Evolutionary conservation across 2,329 filamentous ascomycete species (phyloP).

Genomic region (Cytospora piceae): DNA sequence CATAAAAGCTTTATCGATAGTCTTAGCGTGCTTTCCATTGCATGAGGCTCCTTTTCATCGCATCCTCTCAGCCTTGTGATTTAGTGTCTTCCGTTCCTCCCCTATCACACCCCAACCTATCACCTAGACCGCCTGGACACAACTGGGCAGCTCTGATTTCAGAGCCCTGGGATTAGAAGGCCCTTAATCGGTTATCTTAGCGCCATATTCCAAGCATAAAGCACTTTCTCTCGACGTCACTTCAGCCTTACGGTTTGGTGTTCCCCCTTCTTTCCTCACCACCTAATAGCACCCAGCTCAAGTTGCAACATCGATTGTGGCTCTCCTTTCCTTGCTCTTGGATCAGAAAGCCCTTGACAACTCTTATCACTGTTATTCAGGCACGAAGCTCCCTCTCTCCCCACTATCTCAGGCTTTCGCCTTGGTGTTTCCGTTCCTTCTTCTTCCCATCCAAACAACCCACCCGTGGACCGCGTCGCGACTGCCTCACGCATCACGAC

Average conservation of each 20-base stretch:
- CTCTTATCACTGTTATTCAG: neutral
- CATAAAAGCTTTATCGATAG: neutral
- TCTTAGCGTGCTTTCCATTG: neutral
- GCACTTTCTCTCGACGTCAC: no score
- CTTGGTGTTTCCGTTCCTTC: neutral
- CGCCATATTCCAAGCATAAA: neutral
- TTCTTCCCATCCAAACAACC: neutral
- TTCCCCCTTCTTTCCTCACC: neutral
- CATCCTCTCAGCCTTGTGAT: neutral
- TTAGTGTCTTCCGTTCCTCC: neutral
- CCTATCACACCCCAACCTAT: no score
- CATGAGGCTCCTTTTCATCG: neutral
- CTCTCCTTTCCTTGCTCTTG: neutral
- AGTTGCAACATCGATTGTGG: no score
- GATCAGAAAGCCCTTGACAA: neutral
- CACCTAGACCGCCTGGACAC: no score
- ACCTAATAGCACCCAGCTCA: no score
- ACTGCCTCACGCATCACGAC: neutral
- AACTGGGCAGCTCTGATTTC: no score
- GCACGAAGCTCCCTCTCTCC: no score
- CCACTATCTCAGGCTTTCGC: neutral
- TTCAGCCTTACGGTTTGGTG: neutral
- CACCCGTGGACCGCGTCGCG: neutral
- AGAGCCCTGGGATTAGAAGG: neutral
- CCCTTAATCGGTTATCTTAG: neutral